Evolutionary conservation across 2,329 filamentous ascomycete species (phyloP).

Genomic region (Huntiella bhutanensis): DNA sequence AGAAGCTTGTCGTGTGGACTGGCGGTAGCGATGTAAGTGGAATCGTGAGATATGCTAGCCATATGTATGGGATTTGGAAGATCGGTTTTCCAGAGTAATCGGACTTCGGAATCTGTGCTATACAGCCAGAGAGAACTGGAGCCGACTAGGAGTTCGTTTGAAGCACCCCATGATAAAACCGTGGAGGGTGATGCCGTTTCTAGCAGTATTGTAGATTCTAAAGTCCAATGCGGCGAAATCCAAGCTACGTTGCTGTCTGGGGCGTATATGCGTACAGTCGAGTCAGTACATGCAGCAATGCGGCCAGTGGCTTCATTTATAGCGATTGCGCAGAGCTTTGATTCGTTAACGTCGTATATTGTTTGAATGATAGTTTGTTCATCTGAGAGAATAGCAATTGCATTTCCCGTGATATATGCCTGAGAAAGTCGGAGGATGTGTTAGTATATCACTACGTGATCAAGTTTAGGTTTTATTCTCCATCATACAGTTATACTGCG

Average conservation of each 20-base stretch:
- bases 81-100: slow-evolving; percentile 52
- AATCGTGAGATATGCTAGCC: slow-evolving; percentile 70
- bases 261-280: slow-evolving; percentile 55
- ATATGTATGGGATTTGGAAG: slow-evolving; percentile 57
- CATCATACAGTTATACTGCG: slow-evolving; percentile 50
- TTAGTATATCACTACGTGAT: not conserved
- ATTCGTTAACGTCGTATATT: slow-evolving; percentile 66
- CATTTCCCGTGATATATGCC: slow-evolving; percentile 80
- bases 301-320: slow-evolving; percentile 71
- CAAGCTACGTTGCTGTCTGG: slow-evolving; percentile 29
- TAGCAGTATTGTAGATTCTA: slow-evolving; percentile 41
- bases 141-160: slow-evolving; percentile 69
- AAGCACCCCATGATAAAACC: slow-evolving; percentile 65
- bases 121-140: slow-evolving; percentile 54
- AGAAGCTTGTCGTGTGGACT: slow-evolving; percentile 63
- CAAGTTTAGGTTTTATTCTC: not conserved
- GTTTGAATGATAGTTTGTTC: slow-evolving; percentile 67
- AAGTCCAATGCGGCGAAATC: slow-evolving; percentile 31
- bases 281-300: slow-evolving; percentile 56
- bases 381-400: slow-evolving; percentile 63
- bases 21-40: slow-evolving; percentile 66
- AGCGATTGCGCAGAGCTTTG: slow-evolving; percentile 50
- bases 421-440: slow-evolving; percentile 18
- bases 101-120: slow-evolving; percentile 27
- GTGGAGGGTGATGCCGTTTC: slow-evolving; percentile 17